These are phyloP conservation scores for Ceratocystis lukuohia DNA, from an alignment of 2,329 filamentous ascomycete genomes.

Conservation along the genomic window DNA sequence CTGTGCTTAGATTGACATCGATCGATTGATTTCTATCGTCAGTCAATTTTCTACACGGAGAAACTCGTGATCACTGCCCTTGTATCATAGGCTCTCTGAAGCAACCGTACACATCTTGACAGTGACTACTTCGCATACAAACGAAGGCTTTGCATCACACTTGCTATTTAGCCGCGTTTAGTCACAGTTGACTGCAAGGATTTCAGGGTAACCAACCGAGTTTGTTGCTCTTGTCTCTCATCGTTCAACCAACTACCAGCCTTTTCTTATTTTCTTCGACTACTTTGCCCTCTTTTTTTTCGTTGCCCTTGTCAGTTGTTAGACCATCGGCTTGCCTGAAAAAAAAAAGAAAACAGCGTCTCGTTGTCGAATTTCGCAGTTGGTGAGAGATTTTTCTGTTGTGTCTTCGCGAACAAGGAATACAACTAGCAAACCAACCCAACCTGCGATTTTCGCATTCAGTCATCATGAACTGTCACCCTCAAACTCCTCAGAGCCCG, in stretches of 20 bases:
- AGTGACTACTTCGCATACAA: background rate
- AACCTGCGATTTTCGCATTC: slow-evolving; percentile 20
- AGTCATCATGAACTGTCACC: slow-evolving; percentile 51
- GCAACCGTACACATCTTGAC: background rate
- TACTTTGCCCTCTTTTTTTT: too few relatives aligned
- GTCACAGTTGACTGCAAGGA: background rate
- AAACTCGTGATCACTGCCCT: slow-evolving; percentile 12
- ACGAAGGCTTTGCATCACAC: background rate
- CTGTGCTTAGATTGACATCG: slow-evolving; percentile 16
- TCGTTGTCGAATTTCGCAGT: background rate
- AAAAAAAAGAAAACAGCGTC: background rate
- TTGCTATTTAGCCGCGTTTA: background rate
- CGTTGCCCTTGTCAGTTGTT: background rate
- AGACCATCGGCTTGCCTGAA: background rate
- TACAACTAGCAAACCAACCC: background rate
- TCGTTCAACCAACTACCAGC: background rate
- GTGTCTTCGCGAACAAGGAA: background rate
- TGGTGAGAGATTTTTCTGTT: background rate
- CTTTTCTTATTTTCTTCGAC: too few relatives aligned
- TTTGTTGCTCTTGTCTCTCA: background rate
- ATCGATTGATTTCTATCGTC: slow-evolving; percentile 18
- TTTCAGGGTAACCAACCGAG: background rate
- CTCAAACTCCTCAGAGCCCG: slow-evolving; percentile 54
- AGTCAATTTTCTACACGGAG: background rate
- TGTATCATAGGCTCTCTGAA: background rate